Percentiles rank a stretch among this genome's conserved stretches.
phyloP scores from a whole-genome alignment of 1,284 basidiomycete genomes.

The Microbotryum saponariae region DNA sequence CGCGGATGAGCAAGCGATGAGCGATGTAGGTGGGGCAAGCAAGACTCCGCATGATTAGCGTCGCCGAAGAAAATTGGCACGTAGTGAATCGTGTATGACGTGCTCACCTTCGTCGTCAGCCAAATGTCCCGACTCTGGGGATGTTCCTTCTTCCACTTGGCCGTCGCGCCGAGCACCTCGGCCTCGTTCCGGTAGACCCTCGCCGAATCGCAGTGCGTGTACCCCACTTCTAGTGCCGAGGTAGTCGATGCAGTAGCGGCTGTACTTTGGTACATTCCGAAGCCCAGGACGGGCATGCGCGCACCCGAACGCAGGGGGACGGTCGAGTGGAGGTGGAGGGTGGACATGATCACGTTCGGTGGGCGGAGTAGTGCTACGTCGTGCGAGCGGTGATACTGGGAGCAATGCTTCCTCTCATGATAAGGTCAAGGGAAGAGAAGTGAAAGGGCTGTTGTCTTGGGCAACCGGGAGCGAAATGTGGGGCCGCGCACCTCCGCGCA shows the following conservation, averaged over 20 bases:
- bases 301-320: slow-evolving; percentile 23
- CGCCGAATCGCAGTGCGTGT: slow-evolving; percentile 65
- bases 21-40: no score
- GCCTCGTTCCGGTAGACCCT: slow-evolving; percentile 67
- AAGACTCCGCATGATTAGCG: not conserved
- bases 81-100: not conserved
- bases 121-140: slow-evolving; percentile 52
- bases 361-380: no score
- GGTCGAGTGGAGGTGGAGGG: slow-evolving; percentile 1
- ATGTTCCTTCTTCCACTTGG: slow-evolving; percentile 41
- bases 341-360: not conserved
- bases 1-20: no score
- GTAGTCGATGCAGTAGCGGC: slow-evolving; percentile 52
- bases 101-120: slow-evolving; percentile 47
- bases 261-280: slow-evolving; percentile 68
- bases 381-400: no score
- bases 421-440: no score
- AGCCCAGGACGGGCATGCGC: slow-evolving; percentile 64
- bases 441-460: no score
- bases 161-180: slow-evolving; percentile 52
- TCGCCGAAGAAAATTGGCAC: not conserved
- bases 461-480: no score
- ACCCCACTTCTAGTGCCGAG: slow-evolving; percentile 65
- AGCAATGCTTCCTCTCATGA: no score
- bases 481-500: no score